A percentile compares a stretch with the other conserved stretches of the same genome.
These are phyloP conservation scores for Mycena polygramma DNA, from an alignment of 768 basidiomycete species.

Conservation along the genomic window DNA sequence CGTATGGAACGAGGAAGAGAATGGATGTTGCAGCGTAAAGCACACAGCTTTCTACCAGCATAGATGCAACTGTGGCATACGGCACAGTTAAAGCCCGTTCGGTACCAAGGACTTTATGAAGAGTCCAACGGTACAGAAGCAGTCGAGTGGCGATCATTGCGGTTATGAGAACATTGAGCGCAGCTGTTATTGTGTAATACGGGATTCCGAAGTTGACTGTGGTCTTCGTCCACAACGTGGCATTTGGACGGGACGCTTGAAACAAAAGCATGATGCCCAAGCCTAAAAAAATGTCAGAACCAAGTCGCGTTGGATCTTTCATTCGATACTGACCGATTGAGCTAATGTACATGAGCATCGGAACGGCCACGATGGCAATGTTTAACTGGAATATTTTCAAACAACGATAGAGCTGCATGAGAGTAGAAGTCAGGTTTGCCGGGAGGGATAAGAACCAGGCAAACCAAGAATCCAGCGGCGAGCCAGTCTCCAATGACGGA, in stretches of 20 bases:
- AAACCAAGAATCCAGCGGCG: slow-evolving; percentile 31
- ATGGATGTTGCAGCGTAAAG: slow-evolving; percentile 45
- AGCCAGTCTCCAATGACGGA: slow-evolving; percentile 32
- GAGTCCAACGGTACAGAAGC: slow-evolving; percentile 35
- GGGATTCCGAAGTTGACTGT: slow-evolving; percentile 31
- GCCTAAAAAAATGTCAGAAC: background rate
- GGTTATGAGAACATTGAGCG: slow-evolving; percentile 47
- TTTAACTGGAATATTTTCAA: slow-evolving; percentile 32
- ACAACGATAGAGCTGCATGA: slow-evolving; percentile 28
- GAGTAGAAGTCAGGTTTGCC: too few species aligned
- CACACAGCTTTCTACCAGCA: slow-evolving; percentile 52
- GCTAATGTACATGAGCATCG: slow-evolving; percentile 31
- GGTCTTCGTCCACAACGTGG: slow-evolving; percentile 25
- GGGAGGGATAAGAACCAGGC: too few species aligned
- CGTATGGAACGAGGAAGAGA: slow-evolving; percentile 42
- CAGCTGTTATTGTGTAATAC: slow-evolving; percentile 44
- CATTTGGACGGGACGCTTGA: slow-evolving; percentile 28
- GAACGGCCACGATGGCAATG: slow-evolving; percentile 26
- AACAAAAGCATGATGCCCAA: slow-evolving; percentile 26
- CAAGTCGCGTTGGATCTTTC: too few species aligned
- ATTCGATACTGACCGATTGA: slow-evolving; percentile 16
- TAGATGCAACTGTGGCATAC: slow-evolving; percentile 37
- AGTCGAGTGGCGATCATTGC: slow-evolving; percentile 44
- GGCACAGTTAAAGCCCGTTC: slow-evolving; percentile 39
- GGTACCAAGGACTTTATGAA: slow-evolving; percentile 30